Percentiles rank a stretch among this genome's conserved stretches.
These are phyloP conservation scores for Amoeboaphelidium protococcarum DNA, from an alignment of 371 early-diverging fungal species.

Conservation along the genomic window DNA sequence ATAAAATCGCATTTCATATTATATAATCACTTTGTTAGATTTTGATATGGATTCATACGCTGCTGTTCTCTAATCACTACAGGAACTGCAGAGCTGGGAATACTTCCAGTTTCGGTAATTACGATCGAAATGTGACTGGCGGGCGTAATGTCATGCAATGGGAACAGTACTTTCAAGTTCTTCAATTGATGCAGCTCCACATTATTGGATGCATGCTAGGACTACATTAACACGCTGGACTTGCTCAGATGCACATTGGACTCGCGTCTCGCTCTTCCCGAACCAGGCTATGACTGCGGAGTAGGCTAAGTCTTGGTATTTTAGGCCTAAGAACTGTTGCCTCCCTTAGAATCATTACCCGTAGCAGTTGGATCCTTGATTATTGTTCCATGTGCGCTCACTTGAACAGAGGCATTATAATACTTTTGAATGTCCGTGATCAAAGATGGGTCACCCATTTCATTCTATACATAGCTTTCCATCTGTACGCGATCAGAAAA, in stretches of 20 bases:
- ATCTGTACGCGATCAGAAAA: constrained; percentile 73
- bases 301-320: too few species aligned
- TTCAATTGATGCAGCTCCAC: too few species aligned
- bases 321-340: neutral
- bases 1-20: too few species aligned
- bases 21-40: too few species aligned
- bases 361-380: neutral
- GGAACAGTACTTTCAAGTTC: constrained; percentile 45
- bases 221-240: too few species aligned
- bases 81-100: constrained; percentile 44
- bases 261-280: too few species aligned
- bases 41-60: too few species aligned
- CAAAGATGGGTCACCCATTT: constrained; percentile 30
- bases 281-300: too few species aligned
- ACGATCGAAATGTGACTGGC: constrained; percentile 66
- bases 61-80: constrained; percentile 1
- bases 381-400: too few species aligned
- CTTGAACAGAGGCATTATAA: too few species aligned
- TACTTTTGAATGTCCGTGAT: neutral
- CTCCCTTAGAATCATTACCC: neutral
- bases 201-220: too few species aligned
- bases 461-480: constrained; percentile 86
- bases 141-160: constrained; percentile 82
- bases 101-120: constrained; percentile 74
- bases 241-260: too few species aligned